Conservation (phyloP, 2,329 filamentous ascomycete species). For the Furcasterigmium sp. region DNA sequence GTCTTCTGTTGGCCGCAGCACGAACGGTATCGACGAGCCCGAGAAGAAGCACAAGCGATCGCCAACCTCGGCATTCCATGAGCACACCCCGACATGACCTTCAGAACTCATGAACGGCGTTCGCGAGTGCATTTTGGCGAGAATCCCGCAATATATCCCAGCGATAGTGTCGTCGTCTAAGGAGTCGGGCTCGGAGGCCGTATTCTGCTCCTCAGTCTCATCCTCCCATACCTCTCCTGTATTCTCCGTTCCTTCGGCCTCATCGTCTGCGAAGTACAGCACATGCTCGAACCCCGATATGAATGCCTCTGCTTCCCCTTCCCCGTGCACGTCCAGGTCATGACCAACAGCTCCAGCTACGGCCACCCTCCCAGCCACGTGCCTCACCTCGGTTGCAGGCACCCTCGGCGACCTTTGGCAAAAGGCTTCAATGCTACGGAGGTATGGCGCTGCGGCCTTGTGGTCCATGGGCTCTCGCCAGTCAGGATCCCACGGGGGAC, state of each 20-base stretch:
- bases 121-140: background rate
- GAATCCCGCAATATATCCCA: background rate
- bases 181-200: no score
- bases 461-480: constrained; percentile 2
- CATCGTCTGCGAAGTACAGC: no score
- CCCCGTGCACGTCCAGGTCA: no score
- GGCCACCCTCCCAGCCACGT: no score
- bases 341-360: no score
- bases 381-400: no score
- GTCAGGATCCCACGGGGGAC: constrained; percentile 2
- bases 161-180: no score
- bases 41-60: background rate
- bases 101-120: background rate
- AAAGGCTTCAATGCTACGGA: background rate
- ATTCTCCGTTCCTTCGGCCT: no score
- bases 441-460: background rate
- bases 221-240: no score
- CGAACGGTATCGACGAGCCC: background rate
- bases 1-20: background rate
- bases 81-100: background rate
- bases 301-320: no score
- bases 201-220: no score
- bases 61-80: background rate
- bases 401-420: background rate
- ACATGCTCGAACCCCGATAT: no score